Percentiles rank a stretch among this genome's conserved stretches.
phyloP scores from a whole-genome alignment of 768 basidiomycete genomes.

The Psilocybe cyanescens region DNA sequence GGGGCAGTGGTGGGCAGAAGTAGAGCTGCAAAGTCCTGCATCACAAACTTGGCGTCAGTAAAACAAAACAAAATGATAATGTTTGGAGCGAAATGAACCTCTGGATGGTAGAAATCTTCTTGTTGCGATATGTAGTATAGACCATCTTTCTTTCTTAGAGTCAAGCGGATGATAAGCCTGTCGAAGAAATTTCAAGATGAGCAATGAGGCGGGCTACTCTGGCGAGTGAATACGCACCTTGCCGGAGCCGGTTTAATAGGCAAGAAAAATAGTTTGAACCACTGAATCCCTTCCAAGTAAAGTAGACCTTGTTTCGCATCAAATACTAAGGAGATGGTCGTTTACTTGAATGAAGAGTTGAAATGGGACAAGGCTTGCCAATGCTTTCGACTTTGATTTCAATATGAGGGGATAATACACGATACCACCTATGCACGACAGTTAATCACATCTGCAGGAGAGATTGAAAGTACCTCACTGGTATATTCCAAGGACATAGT shows the following conservation, averaged over 20 bases:
- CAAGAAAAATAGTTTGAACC: slow-evolving; percentile 54
- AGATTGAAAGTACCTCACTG: slow-evolving; percentile 43
- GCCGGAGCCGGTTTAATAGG: slow-evolving; percentile 48
- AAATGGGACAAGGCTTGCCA: slow-evolving; percentile 36
- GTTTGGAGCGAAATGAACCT: slow-evolving; percentile 33
- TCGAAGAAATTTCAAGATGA: not conserved
- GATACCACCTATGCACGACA: slow-evolving; percentile 54
- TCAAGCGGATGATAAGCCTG: slow-evolving; percentile 55
- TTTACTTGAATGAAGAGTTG: not conserved
- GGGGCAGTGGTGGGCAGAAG: slow-evolving; percentile 46
- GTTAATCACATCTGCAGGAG: not conserved
- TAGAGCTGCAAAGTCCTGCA: slow-evolving; percentile 46
- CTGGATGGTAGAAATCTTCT: slow-evolving; percentile 64
- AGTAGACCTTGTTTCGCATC: slow-evolving; percentile 44
- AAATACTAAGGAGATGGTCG: slow-evolving; percentile 41
- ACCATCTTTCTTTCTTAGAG: slow-evolving; percentile 45
- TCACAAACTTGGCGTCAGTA: not conserved
- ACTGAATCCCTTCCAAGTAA: slow-evolving; percentile 56
- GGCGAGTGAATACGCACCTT: slow-evolving; percentile 38
- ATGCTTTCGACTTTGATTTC: slow-evolving; percentile 44
- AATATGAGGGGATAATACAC: slow-evolving; percentile 58
- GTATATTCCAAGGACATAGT: slow-evolving; percentile 58
- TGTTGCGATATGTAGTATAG: slow-evolving; percentile 53
- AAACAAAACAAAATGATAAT: not conserved
- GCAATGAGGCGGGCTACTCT: not conserved